Base-by-base conservation (phyloP, 805 yeast species). In the Suhomyces vadensis region DNA sequence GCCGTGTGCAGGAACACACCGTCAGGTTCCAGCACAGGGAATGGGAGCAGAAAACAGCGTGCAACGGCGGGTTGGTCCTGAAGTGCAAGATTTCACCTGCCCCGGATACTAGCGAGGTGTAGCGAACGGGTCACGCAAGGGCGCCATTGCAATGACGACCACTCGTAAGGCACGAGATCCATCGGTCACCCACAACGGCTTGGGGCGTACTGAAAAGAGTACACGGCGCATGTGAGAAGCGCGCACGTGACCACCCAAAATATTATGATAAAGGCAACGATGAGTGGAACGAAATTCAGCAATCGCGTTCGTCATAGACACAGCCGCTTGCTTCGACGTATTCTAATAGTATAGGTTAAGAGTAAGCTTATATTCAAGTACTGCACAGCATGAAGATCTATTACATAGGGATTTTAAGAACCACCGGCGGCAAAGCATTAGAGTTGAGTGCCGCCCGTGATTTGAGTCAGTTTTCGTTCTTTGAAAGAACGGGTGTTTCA, bases 341-440 rank as follows among this genome's bases (percentile, higher is more conserved):
- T n/a, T n/a, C n/a, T n/a, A n/a, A n/a, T n/a, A n/a, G n/a, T n/a
- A n/a, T n/a, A n/a, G n/a, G n/a, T n/a, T 14, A 14, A 23, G 9
- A 4, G 16, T 29, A 29, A 17, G 16, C 14, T 9, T 20, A 29
- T 8, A 29, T 17, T 14, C 14, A 14, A 14, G 6, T 14, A 23
- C 11, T n/a, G 9, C 13, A 7, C 41, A 55, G 21, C 24, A 94
- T 94, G 99, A 90, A 89, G 77, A 78, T 94, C 48, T 90, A 82
- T 67, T 92, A 91, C 66, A 82, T 94, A 51, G 98, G 97, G 37
- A 79, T 94, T 39, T 73, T 92, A 49, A 84, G 88, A 58, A 81
- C 82, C 48, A 61, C 68, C 6, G 77, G 74, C 35, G 81, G 76
- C 36, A 78, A 79, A 57, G 83, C 95, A 14, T 65, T 88, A 36